Conservation (phyloP, 2,329 filamentous ascomycete species). For the Furcasterigmium furcatum region DNA sequence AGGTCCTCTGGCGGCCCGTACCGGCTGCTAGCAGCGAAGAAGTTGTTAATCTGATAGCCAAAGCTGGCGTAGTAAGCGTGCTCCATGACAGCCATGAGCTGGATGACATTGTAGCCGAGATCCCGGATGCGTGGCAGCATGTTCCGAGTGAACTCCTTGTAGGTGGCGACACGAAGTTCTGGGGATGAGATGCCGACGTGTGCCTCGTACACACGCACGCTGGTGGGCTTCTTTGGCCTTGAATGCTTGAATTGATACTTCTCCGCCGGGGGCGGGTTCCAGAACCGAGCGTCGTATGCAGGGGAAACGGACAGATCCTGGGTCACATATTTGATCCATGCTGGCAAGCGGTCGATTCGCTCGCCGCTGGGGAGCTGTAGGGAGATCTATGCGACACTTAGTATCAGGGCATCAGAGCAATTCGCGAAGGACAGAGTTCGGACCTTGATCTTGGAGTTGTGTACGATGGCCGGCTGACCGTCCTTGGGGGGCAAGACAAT, state of each 20-base stretch:
- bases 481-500: conserved; percentile 70
- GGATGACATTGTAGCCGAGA: conserved; percentile 94
- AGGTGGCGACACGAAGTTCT: conserved; percentile 83
- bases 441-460: conserved; percentile 97
- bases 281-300: conserved; percentile 92
- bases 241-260: conserved; percentile 82
- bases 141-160: conserved; percentile 94
- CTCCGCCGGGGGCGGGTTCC: conserved; percentile 81
- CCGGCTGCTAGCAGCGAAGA: conserved; percentile 94
- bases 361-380: conserved; percentile 77
- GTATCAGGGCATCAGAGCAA: neutral
- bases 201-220: conserved; percentile 95
- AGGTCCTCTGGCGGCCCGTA: conserved; percentile 93
- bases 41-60: conserved; percentile 97
- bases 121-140: conserved; percentile 88
- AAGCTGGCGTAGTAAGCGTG: conserved; percentile 99
- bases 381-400: conserved; percentile 61
- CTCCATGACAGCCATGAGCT: conserved; percentile 99
- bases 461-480: conserved; percentile 76
- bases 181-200: conserved; percentile 96
- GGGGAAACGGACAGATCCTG: conserved; percentile 89
- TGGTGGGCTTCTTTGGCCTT: conserved; percentile 78
- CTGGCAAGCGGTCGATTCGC: conserved; percentile 81
- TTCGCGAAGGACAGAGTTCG: conserved; percentile 8
- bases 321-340: conserved; percentile 97